phyloP scores from a whole-genome alignment of 1,284 basidiomycete species.

The Leccinum olivaceoglutinosum region DNA sequence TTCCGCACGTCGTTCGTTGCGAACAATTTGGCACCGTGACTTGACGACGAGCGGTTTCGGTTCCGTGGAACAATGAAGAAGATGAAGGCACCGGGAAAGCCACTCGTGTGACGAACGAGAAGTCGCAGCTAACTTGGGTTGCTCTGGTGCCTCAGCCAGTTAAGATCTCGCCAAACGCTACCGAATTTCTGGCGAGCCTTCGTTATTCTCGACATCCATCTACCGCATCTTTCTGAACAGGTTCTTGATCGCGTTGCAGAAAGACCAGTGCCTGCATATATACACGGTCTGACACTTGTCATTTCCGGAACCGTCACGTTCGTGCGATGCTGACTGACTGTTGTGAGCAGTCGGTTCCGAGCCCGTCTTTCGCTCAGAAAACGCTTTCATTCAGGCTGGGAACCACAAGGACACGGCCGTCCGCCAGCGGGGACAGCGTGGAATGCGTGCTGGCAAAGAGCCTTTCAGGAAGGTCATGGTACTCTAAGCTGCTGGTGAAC shows the following conservation, averaged over 20 bases:
- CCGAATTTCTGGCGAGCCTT: slow-evolving; percentile 45
- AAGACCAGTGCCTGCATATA: slow-evolving; percentile 35
- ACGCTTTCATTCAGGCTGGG: slow-evolving; percentile 32
- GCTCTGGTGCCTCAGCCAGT: slow-evolving; percentile 34
- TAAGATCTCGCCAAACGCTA: slow-evolving; percentile 34
- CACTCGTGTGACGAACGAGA: neutral
- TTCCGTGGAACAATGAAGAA: slow-evolving; percentile 74
- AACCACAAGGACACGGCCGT: slow-evolving; percentile 30
- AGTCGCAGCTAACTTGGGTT: neutral
- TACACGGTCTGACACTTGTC: slow-evolving; percentile 36
- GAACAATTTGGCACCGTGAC: slow-evolving; percentile 62
- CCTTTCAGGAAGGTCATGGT: slow-evolving; percentile 61
- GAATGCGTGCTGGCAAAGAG: slow-evolving; percentile 50
- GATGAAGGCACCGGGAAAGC: slow-evolving; percentile 41
- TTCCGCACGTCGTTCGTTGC: slow-evolving; percentile 72
- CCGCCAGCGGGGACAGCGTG: slow-evolving; percentile 45
- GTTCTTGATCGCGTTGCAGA: slow-evolving; percentile 29
- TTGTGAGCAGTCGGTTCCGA: slow-evolving; percentile 47
- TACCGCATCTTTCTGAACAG: slow-evolving; percentile 40
- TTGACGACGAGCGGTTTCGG: slow-evolving; percentile 75
- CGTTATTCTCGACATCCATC: slow-evolving; percentile 39
- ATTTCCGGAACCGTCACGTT: neutral
- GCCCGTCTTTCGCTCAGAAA: slow-evolving; percentile 37
- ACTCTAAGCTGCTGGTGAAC: slow-evolving; percentile 46
- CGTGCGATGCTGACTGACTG: slow-evolving; percentile 5